Evolutionary conservation across 2,329 filamentous ascomycete genomes (phyloP).

Genomic region (Pyricularia sp.): DNA sequence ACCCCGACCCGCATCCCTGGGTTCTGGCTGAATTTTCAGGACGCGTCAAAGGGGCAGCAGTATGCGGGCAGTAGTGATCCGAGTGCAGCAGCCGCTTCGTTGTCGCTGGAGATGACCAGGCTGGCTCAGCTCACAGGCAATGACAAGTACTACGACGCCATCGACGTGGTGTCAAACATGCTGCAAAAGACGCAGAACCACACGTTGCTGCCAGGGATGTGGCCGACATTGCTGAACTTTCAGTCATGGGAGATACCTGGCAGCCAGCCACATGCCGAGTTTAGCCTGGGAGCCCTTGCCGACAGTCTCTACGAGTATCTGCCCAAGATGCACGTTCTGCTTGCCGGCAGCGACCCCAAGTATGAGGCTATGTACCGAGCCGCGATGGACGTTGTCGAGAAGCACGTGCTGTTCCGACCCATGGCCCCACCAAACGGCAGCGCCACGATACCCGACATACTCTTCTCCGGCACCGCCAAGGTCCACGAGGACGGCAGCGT

Average conservation of each 20-base stretch:
- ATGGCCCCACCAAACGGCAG: conserved; percentile 44
- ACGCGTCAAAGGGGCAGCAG: conserved; percentile 24
- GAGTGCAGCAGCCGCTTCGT: conserved; percentile 39
- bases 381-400: conserved; percentile 1
- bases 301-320: conserved; percentile 53
- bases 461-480: conserved; percentile 13
- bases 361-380: conserved; percentile 45
- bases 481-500: conserved; percentile 13
- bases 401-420: conserved; percentile 59
- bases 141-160: conserved; percentile 64
- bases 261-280: conserved; percentile 18
- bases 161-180: conserved; percentile 61
- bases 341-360: conserved; percentile 50
- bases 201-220: conserved; percentile 68
- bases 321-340: conserved; percentile 52
- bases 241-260: conserved; percentile 19
- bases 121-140: conserved; percentile 61
- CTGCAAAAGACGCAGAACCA: conserved; percentile 59
- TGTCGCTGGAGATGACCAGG: conserved; percentile 62
- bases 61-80: conserved; percentile 24
- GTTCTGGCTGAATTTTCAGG: conserved; percentile 46
- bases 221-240: conserved; percentile 57
- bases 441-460: conserved; percentile 42
- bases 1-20: conserved; percentile 65
- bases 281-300: conserved; percentile 42